Percentiles rank a stretch among this genome's conserved stretches.
phyloP scores from a whole-genome alignment of 306 rosid genomes.

The Malus orientalis region DNA sequence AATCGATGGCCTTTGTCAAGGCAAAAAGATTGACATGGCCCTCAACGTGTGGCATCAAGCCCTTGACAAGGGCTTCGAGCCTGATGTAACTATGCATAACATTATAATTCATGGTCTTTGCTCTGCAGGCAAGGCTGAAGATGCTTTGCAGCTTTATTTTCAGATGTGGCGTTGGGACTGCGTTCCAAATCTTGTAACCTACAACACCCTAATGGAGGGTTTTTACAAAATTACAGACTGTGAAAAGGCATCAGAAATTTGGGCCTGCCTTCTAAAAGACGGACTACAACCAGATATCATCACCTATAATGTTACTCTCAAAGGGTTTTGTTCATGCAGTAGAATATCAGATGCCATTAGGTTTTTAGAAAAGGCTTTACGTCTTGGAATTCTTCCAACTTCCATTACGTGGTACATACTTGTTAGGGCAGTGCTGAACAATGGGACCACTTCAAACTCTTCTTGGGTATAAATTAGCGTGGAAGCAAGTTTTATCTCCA shows the following conservation, averaged over 20 bases:
- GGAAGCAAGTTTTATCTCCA: conserved; percentile 1
- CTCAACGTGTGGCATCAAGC: conserved; percentile 60
- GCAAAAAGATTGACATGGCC: conserved; percentile 49
- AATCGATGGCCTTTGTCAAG: conserved; percentile 65
- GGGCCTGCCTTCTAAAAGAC: conserved; percentile 44
- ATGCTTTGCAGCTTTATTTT: conserved; percentile 61
- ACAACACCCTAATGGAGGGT: conserved; percentile 89
- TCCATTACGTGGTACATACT: conserved; percentile 79
- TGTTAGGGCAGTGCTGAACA: conserved; percentile 61
- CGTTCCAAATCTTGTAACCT: conserved; percentile 63
- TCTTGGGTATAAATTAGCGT: conserved; percentile 3
- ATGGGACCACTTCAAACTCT: conserved; percentile 24
- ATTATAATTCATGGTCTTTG: conserved; percentile 81
- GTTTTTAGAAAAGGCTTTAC: conserved; percentile 56
- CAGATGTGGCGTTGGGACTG: conserved; percentile 41
- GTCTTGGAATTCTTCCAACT: conserved; percentile 61
- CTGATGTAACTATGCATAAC: conserved; percentile 64
- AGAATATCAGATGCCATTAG: conserved; percentile 60
- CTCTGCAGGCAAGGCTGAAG: conserved; percentile 53
- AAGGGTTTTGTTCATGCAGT: conserved; percentile 75
- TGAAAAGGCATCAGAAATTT: conserved; percentile 51
- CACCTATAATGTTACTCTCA: conserved; percentile 69
- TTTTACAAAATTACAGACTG: conserved; percentile 63
- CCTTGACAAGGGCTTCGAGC: conserved; percentile 47
- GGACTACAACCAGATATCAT: conserved; percentile 73